phyloP scores from a whole-genome alignment of 2,329 filamentous ascomycete species.

The Arthroderma sp. region DNA sequence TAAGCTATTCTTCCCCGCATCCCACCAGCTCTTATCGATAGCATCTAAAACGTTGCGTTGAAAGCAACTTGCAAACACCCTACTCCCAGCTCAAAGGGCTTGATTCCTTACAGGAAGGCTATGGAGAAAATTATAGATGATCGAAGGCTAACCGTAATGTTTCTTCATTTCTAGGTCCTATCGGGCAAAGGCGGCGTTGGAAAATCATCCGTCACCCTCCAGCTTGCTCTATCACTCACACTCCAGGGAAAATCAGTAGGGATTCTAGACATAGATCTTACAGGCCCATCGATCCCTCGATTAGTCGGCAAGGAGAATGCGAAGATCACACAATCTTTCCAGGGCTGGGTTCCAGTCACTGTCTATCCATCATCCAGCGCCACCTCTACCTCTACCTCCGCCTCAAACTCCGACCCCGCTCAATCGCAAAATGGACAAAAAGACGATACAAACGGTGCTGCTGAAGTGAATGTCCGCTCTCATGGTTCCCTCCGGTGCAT shows the following conservation, averaged over 20 bases:
- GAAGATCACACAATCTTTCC: slow-evolving; percentile 82
- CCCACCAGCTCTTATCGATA: slow-evolving; percentile 28
- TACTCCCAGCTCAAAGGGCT: neutral
- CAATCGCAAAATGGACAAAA: neutral
- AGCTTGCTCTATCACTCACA: slow-evolving; percentile 80
- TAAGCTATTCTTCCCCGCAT: slow-evolving; percentile 11
- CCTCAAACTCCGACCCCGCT: neutral
- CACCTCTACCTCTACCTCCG: slow-evolving; percentile 4
- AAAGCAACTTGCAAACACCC: neutral
- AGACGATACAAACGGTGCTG: neutral
- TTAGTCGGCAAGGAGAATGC: slow-evolving; percentile 81
- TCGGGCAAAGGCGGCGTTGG: slow-evolving; percentile 97
- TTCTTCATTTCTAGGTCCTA: slow-evolving; percentile 42
- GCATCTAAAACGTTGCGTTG: slow-evolving; percentile 9
- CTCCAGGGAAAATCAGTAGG: slow-evolving; percentile 79
- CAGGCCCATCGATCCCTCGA: slow-evolving; percentile 87
- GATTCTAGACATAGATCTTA: slow-evolving; percentile 91
- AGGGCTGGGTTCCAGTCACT: slow-evolving; percentile 80
- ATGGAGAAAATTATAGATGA: no score
- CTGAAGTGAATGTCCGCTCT: slow-evolving; percentile 10
- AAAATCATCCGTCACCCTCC: slow-evolving; percentile 94
- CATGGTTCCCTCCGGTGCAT: slow-evolving; percentile 51
- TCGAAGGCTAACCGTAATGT: no score
- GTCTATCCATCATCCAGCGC: slow-evolving; percentile 49
- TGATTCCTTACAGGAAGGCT: neutral